phyloP scores from a whole-genome alignment of 805 yeast species.

The Lachancea dasiensis region DNA sequence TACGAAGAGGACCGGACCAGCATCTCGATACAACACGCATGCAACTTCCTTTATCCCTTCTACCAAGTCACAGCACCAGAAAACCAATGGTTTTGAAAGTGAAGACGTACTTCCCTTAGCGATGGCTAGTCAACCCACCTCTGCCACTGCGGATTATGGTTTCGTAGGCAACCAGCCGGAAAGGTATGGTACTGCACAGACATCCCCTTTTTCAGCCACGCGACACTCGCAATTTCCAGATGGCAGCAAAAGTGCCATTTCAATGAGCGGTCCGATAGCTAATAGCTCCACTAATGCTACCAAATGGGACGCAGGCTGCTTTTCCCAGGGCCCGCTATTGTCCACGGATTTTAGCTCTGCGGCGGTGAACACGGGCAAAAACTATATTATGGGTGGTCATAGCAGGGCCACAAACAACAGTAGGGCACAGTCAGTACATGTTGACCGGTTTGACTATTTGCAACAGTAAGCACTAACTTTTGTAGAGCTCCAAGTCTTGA shows the following conservation, averaged over 20 bases:
- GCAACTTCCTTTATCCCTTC: constrained; percentile 12
- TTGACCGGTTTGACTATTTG: constrained; percentile 26
- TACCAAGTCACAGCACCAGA: background rate
- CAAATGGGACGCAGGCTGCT: constrained; percentile 3
- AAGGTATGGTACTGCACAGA: too few species aligned
- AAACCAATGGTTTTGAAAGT: background rate
- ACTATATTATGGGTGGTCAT: constrained; percentile 32
- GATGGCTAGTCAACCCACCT: background rate
- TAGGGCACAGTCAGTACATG: constrained; percentile 32
- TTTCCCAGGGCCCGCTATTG: constrained; percentile 3
- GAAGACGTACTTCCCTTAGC: background rate
- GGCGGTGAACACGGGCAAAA: constrained; percentile 30
- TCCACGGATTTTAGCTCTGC: constrained; percentile 5
- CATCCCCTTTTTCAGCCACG: background rate
- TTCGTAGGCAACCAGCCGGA: too few species aligned
- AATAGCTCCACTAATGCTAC: background rate
- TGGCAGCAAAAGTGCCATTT: background rate
- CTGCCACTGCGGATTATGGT: constrained; percentile 1
- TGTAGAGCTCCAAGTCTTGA: too few species aligned
- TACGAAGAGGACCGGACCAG: background rate
- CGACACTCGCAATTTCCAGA: background rate
- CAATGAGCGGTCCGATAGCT: background rate
- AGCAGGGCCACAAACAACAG: constrained; percentile 26
- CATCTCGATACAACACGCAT: constrained; percentile 8
- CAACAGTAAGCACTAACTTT: too few species aligned